phyloP scores from a whole-genome alignment of 805 yeast species.

The Groenewaldozyma tartarivorans region DNA sequence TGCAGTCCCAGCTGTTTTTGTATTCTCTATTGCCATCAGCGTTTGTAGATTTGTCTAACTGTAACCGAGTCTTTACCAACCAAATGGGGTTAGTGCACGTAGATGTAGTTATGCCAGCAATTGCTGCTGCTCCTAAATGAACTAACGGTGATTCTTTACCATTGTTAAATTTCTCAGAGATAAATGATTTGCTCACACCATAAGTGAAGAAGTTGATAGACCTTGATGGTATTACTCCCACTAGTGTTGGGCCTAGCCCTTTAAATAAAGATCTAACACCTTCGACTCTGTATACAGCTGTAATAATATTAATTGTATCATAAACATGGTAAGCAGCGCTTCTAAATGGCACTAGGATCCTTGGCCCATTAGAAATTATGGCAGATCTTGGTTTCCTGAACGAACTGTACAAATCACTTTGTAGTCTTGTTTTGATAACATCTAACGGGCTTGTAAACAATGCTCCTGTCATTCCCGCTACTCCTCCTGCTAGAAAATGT shows the following conservation, averaged over 20 bases:
- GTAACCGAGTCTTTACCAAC: slow-evolving; percentile 91
- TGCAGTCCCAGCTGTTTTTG: slow-evolving; percentile 78
- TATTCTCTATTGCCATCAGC: slow-evolving; percentile 41
- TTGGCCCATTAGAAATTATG: slow-evolving; percentile 13
- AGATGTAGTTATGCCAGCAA: slow-evolving; percentile 89
- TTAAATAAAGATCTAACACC: slow-evolving; percentile 83
- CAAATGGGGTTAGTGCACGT: slow-evolving; percentile 98
- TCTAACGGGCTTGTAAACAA: slow-evolving; percentile 89
- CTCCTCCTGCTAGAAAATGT: slow-evolving; percentile 37
- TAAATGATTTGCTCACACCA: slow-evolving; percentile 78
- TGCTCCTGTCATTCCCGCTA: slow-evolving; percentile 98
- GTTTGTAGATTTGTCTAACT: slow-evolving; percentile 59
- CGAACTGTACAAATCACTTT: slow-evolving; percentile 62
- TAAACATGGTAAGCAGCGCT: slow-evolving; percentile 60
- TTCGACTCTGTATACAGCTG: slow-evolving; percentile 59
- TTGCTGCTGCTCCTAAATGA: slow-evolving; percentile 76
- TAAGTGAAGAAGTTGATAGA: slow-evolving; percentile 94
- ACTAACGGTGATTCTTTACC: slow-evolving; percentile 77
- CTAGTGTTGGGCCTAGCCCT: slow-evolving; percentile 93
- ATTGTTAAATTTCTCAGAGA: slow-evolving; percentile 56
- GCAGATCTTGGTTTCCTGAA: slow-evolving; percentile 4
- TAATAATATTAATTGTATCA: slow-evolving; percentile 70
- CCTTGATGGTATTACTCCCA: slow-evolving; percentile 97
- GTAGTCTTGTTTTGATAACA: slow-evolving; percentile 90
- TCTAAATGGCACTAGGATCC: slow-evolving; percentile 22